Evolutionary conservation across 192 early-diverging fungal species (phyloP).

Genomic region (Mortierella antarctica): DNA sequence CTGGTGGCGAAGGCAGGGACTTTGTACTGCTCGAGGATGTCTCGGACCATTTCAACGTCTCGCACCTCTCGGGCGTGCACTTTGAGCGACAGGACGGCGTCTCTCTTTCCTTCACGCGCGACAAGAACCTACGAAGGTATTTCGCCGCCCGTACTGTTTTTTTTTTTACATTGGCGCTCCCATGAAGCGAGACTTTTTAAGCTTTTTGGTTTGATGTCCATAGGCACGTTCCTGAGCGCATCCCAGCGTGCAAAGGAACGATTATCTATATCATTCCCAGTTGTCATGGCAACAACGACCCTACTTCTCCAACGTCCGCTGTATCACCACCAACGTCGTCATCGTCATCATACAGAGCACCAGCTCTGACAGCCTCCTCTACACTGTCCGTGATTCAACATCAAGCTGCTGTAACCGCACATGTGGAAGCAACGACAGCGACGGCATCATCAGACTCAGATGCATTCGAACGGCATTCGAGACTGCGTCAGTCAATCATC

Average conservation of each 20-base stretch:
- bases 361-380: background rate
- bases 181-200: background rate
- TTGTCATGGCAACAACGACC: background rate
- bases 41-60: slow-evolving; percentile 5
- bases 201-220: background rate
- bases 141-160: background rate
- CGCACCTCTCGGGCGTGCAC: background rate
- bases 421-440: background rate
- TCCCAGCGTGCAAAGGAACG: slow-evolving; percentile 12
- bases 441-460: background rate
- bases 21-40: slow-evolving; percentile 28
- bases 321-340: background rate
- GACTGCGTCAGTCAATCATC: slow-evolving; percentile 1
- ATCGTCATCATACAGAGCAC: background rate
- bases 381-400: too few species aligned
- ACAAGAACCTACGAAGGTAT: slow-evolving; percentile 18
- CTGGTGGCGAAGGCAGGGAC: background rate
- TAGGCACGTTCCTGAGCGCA: slow-evolving; percentile 23
- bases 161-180: background rate
- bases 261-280: slow-evolving; percentile 14
- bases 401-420: too few species aligned
- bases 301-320: background rate
- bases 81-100: slow-evolving; percentile 19
- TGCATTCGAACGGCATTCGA: background rate
- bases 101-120: slow-evolving; percentile 5